phyloP scores from a whole-genome alignment of 73 alveolate genomes.

The Symbiodinium natans region DNA sequence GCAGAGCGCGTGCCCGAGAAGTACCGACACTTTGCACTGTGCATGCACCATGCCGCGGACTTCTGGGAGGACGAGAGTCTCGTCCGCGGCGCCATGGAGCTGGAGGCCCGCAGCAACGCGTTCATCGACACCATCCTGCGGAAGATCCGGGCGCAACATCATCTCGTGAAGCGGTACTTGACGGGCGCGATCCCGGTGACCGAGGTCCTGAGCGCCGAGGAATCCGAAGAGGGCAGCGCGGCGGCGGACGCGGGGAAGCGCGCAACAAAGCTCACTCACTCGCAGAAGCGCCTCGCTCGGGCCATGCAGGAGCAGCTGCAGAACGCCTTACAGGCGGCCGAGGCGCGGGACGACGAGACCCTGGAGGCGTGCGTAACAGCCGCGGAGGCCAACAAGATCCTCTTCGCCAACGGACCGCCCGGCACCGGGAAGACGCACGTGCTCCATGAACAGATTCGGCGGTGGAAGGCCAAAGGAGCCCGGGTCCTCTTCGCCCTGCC shows the following conservation, averaged over 20 bases:
- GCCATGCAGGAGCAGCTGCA: not conserved
- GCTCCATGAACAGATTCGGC: not conserved
- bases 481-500: not conserved
- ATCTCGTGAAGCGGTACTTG: not conserved
- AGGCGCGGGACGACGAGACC: not conserved
- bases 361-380: not conserved
- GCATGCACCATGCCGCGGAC: slow-evolving; percentile 22
- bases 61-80: slow-evolving; percentile 11
- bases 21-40: slow-evolving; percentile 25
- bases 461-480: not conserved
- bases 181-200: not conserved
- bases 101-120: slow-evolving; percentile 31
- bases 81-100: not conserved
- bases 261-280: not conserved
- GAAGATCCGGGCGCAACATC: slow-evolving; percentile 16
- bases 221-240: not conserved
- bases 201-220: not conserved
- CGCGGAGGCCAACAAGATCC: not conserved
- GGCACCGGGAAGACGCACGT: slow-evolving; percentile 4
- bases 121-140: not conserved
- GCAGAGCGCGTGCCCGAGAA: not conserved
- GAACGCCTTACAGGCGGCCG: not conserved
- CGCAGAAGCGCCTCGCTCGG: not conserved
- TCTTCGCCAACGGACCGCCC: not conserved
- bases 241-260: not conserved